Conservation (phyloP, 768 basidiomycete genomes). For the Sistotremastrum suecicum region DNA sequence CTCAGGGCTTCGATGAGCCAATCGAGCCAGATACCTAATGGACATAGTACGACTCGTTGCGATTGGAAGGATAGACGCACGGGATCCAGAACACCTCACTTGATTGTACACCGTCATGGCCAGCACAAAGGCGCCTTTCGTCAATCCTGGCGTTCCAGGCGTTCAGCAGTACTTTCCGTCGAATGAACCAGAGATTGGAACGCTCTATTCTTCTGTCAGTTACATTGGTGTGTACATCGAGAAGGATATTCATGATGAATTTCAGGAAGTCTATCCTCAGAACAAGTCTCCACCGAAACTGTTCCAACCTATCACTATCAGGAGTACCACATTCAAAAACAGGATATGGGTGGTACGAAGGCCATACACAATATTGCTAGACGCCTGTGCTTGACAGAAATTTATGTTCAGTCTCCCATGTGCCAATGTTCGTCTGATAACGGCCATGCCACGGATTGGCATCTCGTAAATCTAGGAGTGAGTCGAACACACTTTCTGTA, state of each 20-base stretch:
- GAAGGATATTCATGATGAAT: background rate
- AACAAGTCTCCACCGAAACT: slow-evolving; percentile 39
- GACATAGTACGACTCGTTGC: too few relatives aligned
- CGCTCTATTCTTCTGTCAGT: slow-evolving; percentile 19
- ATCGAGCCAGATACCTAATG: too few relatives aligned
- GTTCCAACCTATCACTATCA: slow-evolving; percentile 53
- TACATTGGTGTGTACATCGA: background rate
- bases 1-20: too few relatives aligned
- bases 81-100: background rate
- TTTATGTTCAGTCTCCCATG: slow-evolving; percentile 47
- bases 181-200: slow-evolving; percentile 45
- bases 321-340: slow-evolving; percentile 56
- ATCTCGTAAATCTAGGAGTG: slow-evolving; percentile 65
- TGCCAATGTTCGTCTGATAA: slow-evolving; percentile 67
- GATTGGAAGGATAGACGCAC: background rate
- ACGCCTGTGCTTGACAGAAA: background rate
- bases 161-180: slow-evolving; percentile 43
- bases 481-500: slow-evolving; percentile 4
- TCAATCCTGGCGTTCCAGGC: slow-evolving; percentile 35
- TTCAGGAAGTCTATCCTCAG: slow-evolving; percentile 26
- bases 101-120: background rate
- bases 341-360: slow-evolving; percentile 48
- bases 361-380: background rate
- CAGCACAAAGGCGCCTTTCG: slow-evolving; percentile 8
- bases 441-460: slow-evolving; percentile 73